Evolutionary conservation across 352 stramenopile species (phyloP).

Genomic region (Phytophthora boehmeriae): DNA sequence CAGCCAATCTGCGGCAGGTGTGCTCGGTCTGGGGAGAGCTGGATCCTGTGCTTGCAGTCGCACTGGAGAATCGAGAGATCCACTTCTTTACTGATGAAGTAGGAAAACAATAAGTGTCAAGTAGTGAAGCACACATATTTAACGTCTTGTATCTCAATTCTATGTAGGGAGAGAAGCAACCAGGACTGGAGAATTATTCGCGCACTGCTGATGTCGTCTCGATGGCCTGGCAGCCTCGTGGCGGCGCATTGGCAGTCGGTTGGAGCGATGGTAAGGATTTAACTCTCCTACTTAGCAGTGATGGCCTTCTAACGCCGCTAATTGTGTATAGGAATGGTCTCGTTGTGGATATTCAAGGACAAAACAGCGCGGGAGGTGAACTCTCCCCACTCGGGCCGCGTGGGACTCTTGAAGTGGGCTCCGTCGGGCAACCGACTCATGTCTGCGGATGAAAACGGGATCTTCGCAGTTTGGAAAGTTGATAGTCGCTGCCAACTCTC

Average conservation of each 20-base stretch:
- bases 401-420: slow-evolving; percentile 90
- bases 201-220: slow-evolving; percentile 71
- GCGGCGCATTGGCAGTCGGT: slow-evolving; percentile 73
- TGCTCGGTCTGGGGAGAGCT: slow-evolving; percentile 84
- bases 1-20: slow-evolving; percentile 69
- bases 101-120: neutral
- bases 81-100: slow-evolving; percentile 92
- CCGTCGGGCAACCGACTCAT: slow-evolving; percentile 88
- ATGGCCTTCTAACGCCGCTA: neutral
- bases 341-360: slow-evolving; percentile 82
- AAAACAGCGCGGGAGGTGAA: slow-evolving; percentile 79
- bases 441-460: slow-evolving; percentile 87
- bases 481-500: slow-evolving; percentile 80
- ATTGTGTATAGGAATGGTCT: slow-evolving; percentile 66
- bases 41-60: slow-evolving; percentile 84
- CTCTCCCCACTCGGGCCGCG: slow-evolving; percentile 72
- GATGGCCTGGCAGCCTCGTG: slow-evolving; percentile 90
- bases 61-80: slow-evolving; percentile 84
- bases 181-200: slow-evolving; percentile 57
- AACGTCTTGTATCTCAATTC: neutral
- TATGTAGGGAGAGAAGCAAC: slow-evolving; percentile 71
- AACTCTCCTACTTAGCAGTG: neutral
- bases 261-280: slow-evolving; percentile 75
- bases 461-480: slow-evolving; percentile 88
- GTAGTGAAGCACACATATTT: neutral